Base-by-base conservation (phyloP, 176 grass and related monocot genomes). In the Secale cereale region DNA sequence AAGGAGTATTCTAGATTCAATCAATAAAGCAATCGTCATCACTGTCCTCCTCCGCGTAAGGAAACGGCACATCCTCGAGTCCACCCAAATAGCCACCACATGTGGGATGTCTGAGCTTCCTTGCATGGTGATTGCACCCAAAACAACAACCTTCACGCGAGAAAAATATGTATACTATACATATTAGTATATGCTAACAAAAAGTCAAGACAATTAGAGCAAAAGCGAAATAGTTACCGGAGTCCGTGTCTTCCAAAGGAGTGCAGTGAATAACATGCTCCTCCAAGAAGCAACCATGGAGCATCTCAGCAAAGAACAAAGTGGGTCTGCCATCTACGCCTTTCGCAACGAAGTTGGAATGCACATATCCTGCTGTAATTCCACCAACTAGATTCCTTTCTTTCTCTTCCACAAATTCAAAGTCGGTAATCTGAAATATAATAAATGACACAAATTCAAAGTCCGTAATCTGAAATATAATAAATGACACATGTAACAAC, bases 261-360 rank as follows among this genome's bases (percentile, higher is more conserved):
- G 31, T 60, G 76, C 76, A 78, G 31, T 60, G 52, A 78, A 60
- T 31, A 78, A 78, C 57, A 5, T 40, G 32, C 6, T 40, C 56
- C 7, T 40, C 56, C 36, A 5, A 1, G 17, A 19, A 26, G 76
- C 56, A 28, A 39, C 26, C 27, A 25, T 5, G 4, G 39, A 61
- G 27, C 14, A 40, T 8, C 33, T 78, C 76, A 31, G 78, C 78
- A 65, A 80, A 65, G 37, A 80, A 80, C 10, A 80, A 31, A 46
- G 60, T 65, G 29, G 5, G 2, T 13, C 9, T 80, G 9, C 78
- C 78, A 31, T 80, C 78, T 65, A 41, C 41, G 46, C 20, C 31
- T 78, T 78, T 61, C 7, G 17, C 76, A 32, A 78, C 3, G 27
- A 78, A 78, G 33, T 78, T 78, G 56, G 36, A 78, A n/a, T 78